Percentiles rank a stretch among this genome's conserved stretches.
Evolutionary conservation across 2,329 filamentous ascomycete species (phyloP).

Genomic region (Fusarium secorum): DNA sequence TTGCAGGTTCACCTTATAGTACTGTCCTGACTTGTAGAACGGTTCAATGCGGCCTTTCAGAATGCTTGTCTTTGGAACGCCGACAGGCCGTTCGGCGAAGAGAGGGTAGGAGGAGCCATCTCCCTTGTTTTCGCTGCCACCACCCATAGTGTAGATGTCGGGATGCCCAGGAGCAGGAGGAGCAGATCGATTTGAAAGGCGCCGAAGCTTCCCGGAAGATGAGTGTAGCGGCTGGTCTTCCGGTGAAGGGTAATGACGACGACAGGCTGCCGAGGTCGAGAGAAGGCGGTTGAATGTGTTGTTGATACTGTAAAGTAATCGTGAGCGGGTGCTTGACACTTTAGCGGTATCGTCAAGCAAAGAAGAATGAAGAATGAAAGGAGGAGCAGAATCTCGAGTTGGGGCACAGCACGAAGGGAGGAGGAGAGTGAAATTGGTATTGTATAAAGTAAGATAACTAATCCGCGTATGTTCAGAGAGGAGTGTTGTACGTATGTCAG

Average conservation of each 20-base stretch:
- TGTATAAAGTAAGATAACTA: slow-evolving; percentile 1
- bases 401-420: not conserved
- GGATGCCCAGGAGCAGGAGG: slow-evolving; percentile 46
- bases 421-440: slow-evolving; percentile 6
- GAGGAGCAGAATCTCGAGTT: not conserved
- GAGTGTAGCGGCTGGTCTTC: slow-evolving; percentile 28
- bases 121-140: slow-evolving; percentile 55
- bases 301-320: slow-evolving; percentile 29
- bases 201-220: slow-evolving; percentile 40
- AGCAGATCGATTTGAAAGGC: slow-evolving; percentile 49
- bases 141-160: slow-evolving; percentile 58
- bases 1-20: slow-evolving; percentile 75
- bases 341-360: slow-evolving; percentile 13
- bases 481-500: slow-evolving; percentile 11
- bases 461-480: slow-evolving; percentile 4
- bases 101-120: slow-evolving; percentile 59
- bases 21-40: slow-evolving; percentile 83
- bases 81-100: slow-evolving; percentile 63
- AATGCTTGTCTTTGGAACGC: slow-evolving; percentile 84
- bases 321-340: slow-evolving; percentile 29
- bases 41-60: slow-evolving; percentile 84
- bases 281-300: slow-evolving; percentile 38
- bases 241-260: slow-evolving; percentile 35
- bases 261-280: slow-evolving; percentile 36
- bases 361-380: not conserved